Base-by-base conservation (phyloP, 108 stramenopile genomes). In the Heterococcus sp. region DNA sequence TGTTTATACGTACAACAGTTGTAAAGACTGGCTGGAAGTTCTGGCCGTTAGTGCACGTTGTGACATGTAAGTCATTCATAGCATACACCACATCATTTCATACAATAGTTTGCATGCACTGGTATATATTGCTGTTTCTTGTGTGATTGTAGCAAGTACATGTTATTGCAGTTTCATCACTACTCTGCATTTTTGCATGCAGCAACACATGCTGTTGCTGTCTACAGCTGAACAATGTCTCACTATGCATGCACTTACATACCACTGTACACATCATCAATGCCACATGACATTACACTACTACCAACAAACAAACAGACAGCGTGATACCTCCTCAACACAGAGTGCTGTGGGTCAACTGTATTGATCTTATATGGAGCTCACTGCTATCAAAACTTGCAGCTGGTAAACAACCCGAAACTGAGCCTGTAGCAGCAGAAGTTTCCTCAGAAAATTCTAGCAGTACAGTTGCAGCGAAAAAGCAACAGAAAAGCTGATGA, bases 11-110 rank as follows among this genome's bases (percentile, higher is more conserved):
- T 73, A 89, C 88, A 34, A 89, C 92, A 1, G 92, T 96, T 32
- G 92, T 94, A 64, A 87, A 92, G 38, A 91, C 94, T 2, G 95
- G 94, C 0, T 96, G 95, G 95, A 93, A 91, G 71, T 95, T 96
- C 76, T 96, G 95, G 95, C 95, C 95, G 1, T 72, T 96, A 72
- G 94, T 94, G 3, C 95, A 81, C 65, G 33, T 81, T 2, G 64
- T 81, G 33, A 81, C 79, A 21, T 81, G 46, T 58, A 21, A 58
- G 46, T 58, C 14, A 58, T 58, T 8, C 21, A 14, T 8, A 58
- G 21, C 14, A 14, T 58, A 21, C 46, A n/a, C 46, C 46, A 58
- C 46, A 21, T 21, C 46, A 21, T 21, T 8, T 21, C 14, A 8
- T 58, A 21, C 14, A 58, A 21, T 14, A 21, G 14, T 58, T 8